A percentile compares a stretch with the other conserved stretches of the same genome.
Evolutionary conservation across 1,139 yeast genomes (phyloP).

Genomic region (Debaryomycetaceae sp.): DNA sequence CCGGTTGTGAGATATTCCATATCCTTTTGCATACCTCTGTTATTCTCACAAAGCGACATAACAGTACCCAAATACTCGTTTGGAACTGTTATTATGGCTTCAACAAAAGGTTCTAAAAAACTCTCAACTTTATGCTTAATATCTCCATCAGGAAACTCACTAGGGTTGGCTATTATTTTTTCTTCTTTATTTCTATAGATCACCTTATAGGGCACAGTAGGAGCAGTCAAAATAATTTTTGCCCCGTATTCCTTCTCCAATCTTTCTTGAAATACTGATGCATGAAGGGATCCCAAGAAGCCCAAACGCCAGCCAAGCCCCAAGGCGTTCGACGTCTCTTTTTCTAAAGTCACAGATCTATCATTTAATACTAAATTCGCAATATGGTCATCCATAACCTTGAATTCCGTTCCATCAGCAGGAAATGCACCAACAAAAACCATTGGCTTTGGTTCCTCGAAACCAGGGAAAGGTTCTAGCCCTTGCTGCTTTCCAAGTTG

Average conservation of each 20-base stretch:
- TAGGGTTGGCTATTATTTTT: conserved; percentile 77
- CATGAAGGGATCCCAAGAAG: conserved; percentile 90
- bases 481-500: conserved; percentile 58
- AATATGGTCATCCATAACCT: conserved; percentile 84
- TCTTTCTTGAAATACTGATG: conserved; percentile 89
- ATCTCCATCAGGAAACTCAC: conserved; percentile 74
- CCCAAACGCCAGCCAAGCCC: conserved; percentile 99
- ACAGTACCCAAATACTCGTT: conserved; percentile 85
- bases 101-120: conserved; percentile 85
- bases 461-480: conserved; percentile 84
- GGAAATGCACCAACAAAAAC: conserved; percentile 98
- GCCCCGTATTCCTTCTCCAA: conserved; percentile 93
- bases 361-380: conserved; percentile 87
- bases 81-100: conserved; percentile 88
- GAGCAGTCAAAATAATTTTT: conserved; percentile 86
- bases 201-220: conserved; percentile 90
- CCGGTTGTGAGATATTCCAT: conserved; percentile 76
- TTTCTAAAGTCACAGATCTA: conserved; percentile 82
- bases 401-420: conserved; percentile 89
- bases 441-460: conserved; percentile 97
- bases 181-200: conserved; percentile 63
- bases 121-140: conserved; percentile 46
- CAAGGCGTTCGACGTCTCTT: conserved; percentile 89
- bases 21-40: conserved; percentile 80
- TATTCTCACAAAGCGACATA: conserved; percentile 78